phyloP scores from a whole-genome alignment of 2,329 filamentous ascomycete species.

The Talaromyces sp. region DNA sequence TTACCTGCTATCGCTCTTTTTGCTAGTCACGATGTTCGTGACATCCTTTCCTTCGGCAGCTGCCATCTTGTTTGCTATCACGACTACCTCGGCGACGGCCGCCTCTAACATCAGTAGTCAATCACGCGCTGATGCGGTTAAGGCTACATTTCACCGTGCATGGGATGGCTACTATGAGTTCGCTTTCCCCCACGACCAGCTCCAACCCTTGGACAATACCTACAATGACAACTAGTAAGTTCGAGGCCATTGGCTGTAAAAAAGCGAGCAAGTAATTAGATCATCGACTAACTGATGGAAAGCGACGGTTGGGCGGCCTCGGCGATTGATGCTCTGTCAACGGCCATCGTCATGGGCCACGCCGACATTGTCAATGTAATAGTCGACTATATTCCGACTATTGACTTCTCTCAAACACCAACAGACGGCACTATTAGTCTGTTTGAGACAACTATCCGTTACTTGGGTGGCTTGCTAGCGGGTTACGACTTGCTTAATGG shows the following conservation, averaged over 20 bases:
- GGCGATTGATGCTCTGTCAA: constrained; percentile 73
- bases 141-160: constrained; percentile 61
- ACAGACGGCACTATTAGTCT: constrained; percentile 55
- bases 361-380: constrained; percentile 63
- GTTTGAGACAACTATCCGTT: constrained; percentile 88
- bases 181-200: constrained; percentile 71
- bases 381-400: constrained; percentile 61
- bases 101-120: neutral
- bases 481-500: constrained; percentile 64
- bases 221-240: constrained; percentile 64
- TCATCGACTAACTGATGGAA: neutral
- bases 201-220: constrained; percentile 61
- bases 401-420: constrained; percentile 62
- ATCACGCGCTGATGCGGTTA: constrained; percentile 53
- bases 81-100: neutral
- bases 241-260: constrained; percentile 10
- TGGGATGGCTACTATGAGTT: constrained; percentile 69
- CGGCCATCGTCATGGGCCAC: constrained; percentile 71
- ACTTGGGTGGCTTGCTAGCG: constrained; percentile 73
- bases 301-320: constrained; percentile 68
- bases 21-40: neutral
- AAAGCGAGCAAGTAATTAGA: constrained; percentile 44
- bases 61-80: neutral
- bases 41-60: neutral
- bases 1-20: neutral